Conservation (phyloP, 139 green algal genomes). For the Coelastrella sp. region DNA sequence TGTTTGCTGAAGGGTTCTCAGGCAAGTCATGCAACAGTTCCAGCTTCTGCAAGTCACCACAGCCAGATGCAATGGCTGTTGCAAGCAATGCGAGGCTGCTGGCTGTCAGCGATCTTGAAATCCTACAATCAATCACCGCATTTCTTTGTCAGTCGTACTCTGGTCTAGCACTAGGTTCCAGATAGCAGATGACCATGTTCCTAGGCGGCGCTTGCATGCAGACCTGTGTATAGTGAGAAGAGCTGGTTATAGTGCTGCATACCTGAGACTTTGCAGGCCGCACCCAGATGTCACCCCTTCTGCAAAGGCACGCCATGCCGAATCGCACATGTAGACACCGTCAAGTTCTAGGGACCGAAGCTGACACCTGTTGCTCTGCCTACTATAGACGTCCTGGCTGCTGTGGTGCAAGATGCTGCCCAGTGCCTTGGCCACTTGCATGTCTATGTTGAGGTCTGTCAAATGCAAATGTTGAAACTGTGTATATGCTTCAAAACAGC, state of each 20-base stretch:
- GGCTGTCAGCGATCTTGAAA: neutral
- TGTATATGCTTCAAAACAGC: slow-evolving; percentile 13
- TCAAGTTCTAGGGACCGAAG: neutral
- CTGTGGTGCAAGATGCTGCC: slow-evolving; percentile 5
- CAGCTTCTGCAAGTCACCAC: slow-evolving; percentile 1
- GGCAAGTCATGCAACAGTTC: slow-evolving; percentile 1
- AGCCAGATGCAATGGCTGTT: neutral
- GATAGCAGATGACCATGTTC: no score
- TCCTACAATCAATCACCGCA: neutral
- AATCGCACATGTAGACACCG: slow-evolving; percentile 25
- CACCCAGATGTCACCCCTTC: neutral
- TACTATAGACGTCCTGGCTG: neutral
- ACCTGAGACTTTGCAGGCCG: slow-evolving; percentile 20
- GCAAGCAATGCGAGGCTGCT: neutral
- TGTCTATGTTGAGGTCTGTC: slow-evolving; percentile 29
- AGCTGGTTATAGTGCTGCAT: neutral
- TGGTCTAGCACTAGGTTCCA: no score
- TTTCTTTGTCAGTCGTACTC: no score
- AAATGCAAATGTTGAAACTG: neutral
- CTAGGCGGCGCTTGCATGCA: no score
- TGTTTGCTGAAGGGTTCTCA: no score
- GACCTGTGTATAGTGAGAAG: neutral
- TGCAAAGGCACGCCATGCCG: neutral
- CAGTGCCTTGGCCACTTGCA: neutral
- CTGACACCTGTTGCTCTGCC: neutral